Conservation (phyloP, 108 stramenopile genomes). For the Epipyxis sp. region DNA sequence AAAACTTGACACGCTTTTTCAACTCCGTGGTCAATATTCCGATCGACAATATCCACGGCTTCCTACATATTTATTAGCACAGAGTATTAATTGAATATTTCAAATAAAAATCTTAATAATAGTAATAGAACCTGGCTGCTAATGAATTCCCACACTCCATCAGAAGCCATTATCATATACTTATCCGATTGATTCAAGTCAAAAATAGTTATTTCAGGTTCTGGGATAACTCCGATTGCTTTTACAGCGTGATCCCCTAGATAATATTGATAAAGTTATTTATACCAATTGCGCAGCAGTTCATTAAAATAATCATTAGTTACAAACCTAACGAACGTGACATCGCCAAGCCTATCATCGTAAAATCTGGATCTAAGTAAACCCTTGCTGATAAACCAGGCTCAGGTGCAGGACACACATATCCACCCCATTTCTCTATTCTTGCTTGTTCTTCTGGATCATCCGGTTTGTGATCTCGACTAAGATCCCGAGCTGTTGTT, state of each 20-base stretch:
- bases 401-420: slow-evolving; percentile 84
- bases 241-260: slow-evolving; percentile 55
- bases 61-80: slow-evolving; percentile 57
- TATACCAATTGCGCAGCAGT: not conserved
- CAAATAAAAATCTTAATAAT: too few species aligned
- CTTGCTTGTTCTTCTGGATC: slow-evolving; percentile 55
- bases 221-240: slow-evolving; percentile 54
- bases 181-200: slow-evolving; percentile 59
- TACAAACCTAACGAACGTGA: slow-evolving; percentile 44
- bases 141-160: slow-evolving; percentile 97
- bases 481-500: slow-evolving; percentile 60
- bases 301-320: not conserved
- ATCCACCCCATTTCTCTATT: slow-evolving; percentile 78
- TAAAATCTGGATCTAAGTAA: slow-evolving; percentile 77
- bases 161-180: slow-evolving; percentile 80
- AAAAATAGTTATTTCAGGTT: slow-evolving; percentile 63
- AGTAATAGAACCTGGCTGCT: too few species aligned
- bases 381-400: slow-evolving; percentile 79
- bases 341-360: slow-evolving; percentile 79
- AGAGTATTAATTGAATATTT: too few species aligned
- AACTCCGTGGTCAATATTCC: not conserved
- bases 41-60: slow-evolving; percentile 45
- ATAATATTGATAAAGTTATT: not conserved
- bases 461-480: slow-evolving; percentile 86
- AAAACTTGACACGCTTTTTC: slow-evolving; percentile 67